A percentile compares a stretch with the other conserved stretches of the same genome.
These are phyloP conservation scores for Globisporangium radiosum DNA, from an alignment of 352 stramenopile genomes.

Conservation along the genomic window DNA sequence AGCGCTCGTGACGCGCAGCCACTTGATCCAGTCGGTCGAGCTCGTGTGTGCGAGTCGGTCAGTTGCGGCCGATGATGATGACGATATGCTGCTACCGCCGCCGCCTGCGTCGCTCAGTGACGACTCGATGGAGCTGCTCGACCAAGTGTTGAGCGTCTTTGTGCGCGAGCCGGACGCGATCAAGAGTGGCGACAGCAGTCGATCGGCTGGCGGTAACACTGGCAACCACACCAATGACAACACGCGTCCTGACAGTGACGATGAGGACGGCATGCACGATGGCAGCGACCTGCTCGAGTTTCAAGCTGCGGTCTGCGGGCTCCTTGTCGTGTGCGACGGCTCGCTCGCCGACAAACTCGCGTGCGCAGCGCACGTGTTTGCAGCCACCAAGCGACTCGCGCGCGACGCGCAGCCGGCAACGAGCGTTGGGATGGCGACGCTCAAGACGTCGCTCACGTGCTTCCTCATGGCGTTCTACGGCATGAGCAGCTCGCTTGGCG, in stretches of 20 bases:
- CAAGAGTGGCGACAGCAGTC: neutral
- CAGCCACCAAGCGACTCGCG: conserved; percentile 7
- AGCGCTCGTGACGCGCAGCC: conserved; percentile 34
- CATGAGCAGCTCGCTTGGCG: conserved; percentile 71
- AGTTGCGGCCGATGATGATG: neutral
- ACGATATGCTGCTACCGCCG: conserved; percentile 3
- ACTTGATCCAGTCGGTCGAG: conserved; percentile 50
- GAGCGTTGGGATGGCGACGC: conserved; percentile 40
- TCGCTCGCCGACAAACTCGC: conserved; percentile 49
- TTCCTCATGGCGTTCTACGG: conserved; percentile 83
- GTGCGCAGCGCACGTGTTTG: conserved; percentile 33
- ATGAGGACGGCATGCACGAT: conserved; percentile 41
- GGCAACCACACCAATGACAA: neutral
- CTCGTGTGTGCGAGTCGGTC: conserved; percentile 23
- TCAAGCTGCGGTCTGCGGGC: conserved; percentile 41
- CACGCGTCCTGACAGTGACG: conserved; percentile 15
- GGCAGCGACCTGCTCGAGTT: conserved; percentile 47
- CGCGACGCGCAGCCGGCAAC: conserved; percentile 20
- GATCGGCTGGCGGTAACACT: neutral
- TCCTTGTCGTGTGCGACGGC: conserved; percentile 68
- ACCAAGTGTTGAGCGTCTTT: conserved; percentile 63
- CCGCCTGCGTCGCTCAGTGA: conserved; percentile 38
- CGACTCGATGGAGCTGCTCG: conserved; percentile 52
- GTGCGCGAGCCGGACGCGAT: conserved; percentile 33
- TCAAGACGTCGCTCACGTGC: conserved; percentile 59